Evolutionary conservation across 2,329 filamentous ascomycete species (phyloP).

Genomic region (Macrophomina pseudophaseolina): DNA sequence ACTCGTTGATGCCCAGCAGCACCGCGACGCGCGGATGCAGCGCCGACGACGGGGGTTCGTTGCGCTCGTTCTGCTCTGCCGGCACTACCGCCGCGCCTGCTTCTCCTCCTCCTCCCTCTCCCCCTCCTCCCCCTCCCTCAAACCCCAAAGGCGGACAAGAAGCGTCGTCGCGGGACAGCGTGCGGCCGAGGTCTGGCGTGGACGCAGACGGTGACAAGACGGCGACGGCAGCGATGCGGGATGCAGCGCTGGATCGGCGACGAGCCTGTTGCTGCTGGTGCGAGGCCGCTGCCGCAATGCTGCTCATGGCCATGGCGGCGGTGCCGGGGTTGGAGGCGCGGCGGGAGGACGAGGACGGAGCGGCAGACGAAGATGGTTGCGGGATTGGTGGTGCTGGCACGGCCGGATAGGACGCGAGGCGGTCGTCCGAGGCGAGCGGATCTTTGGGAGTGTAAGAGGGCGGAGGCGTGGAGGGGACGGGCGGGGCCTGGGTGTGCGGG

Average conservation of each 20-base stretch:
- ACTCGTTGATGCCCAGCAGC: slow-evolving; percentile 72
- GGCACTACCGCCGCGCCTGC: background rate
- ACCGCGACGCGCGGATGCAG: slow-evolving; percentile 80
- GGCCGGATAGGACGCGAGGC: background rate
- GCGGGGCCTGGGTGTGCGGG: slow-evolving; percentile 27
- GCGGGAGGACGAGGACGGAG: background rate
- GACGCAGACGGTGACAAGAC: background rate
- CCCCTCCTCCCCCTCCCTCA: too few relatives aligned
- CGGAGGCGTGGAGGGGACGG: slow-evolving; percentile 18
- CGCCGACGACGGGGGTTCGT: slow-evolving; percentile 35
- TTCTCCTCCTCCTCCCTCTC: too few relatives aligned
- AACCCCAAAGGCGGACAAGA: too few relatives aligned
- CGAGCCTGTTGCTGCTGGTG: background rate
- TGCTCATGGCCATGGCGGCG: background rate
- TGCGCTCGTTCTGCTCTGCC: background rate
- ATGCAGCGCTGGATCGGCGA: slow-evolving; percentile 6
- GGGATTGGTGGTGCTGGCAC: background rate
- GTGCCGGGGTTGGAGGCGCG: slow-evolving; percentile 7
- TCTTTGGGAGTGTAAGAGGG: slow-evolving; percentile 24
- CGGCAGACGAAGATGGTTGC: background rate
- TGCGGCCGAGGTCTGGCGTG: slow-evolving; percentile 3
- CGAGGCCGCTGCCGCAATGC: background rate
- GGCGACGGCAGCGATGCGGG: background rate
- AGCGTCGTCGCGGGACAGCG: slow-evolving; percentile 2
- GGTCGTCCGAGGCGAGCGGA: slow-evolving; percentile 8